These are phyloP conservation scores for Fusarium sp. DNA, from an alignment of 2,329 filamentous ascomycete species.

Conservation along the genomic window DNA sequence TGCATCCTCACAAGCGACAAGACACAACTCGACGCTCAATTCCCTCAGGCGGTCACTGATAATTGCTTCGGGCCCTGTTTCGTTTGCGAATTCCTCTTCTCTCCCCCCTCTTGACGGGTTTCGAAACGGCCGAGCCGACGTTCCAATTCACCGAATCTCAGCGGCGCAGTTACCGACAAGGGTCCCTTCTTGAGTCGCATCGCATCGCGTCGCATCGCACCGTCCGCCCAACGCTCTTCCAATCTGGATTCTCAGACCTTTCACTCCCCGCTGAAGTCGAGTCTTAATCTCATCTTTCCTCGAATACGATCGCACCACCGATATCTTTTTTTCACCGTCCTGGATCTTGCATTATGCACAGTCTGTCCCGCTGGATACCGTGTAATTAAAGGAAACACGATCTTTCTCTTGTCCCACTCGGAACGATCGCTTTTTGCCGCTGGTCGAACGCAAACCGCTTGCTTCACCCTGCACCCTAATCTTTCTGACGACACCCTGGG, in stretches of 20 bases:
- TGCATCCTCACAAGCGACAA: slow-evolving; percentile 22
- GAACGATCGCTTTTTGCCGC: slow-evolving; percentile 6
- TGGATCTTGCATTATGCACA: slow-evolving; percentile 37
- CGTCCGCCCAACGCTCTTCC: slow-evolving; percentile 14
- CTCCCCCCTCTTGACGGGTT: slow-evolving; percentile 15
- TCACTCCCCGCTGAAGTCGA: neutral
- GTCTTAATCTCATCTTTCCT: slow-evolving; percentile 6
- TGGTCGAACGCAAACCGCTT: slow-evolving; percentile 9
- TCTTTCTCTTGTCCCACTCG: slow-evolving; percentile 15
- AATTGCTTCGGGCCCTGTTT: slow-evolving; percentile 23
- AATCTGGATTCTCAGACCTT: slow-evolving; percentile 12
- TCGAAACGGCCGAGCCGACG: slow-evolving; percentile 25
- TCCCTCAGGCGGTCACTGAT: slow-evolving; percentile 20
- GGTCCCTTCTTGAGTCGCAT: slow-evolving; percentile 27
- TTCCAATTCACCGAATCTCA: slow-evolving; percentile 10
- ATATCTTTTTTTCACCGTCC: slow-evolving; percentile 4
- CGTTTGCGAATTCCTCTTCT: slow-evolving; percentile 21
- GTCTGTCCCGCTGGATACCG: slow-evolving; percentile 27
- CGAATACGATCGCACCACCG: slow-evolving; percentile 6
- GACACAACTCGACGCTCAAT: slow-evolving; percentile 16
- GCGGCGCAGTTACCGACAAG: slow-evolving; percentile 18
- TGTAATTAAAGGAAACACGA: slow-evolving; percentile 39
- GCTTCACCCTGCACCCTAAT: slow-evolving; percentile 11
- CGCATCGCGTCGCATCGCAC: slow-evolving; percentile 29
- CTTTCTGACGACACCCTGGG: slow-evolving; percentile 18